A percentile compares a stretch with the other conserved stretches of the same genome.
phyloP scores from a whole-genome alignment of 331 rosid species.

The Telfairia occidentalis region DNA sequence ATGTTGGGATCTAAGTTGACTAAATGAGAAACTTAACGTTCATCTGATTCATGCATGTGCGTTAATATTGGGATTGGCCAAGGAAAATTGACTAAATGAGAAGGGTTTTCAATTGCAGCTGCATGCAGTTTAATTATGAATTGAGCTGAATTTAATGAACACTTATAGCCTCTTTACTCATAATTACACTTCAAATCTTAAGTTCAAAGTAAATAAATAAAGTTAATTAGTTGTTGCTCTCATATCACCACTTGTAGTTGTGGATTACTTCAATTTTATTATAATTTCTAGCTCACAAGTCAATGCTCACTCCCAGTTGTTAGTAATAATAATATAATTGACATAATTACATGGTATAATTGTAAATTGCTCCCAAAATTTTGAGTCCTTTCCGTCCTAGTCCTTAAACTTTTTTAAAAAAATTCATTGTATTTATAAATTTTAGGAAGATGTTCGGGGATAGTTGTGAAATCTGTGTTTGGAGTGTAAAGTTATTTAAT shows the following conservation, averaged over 20 bases:
- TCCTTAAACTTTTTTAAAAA: no score
- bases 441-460: no score
- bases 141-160: conserved; percentile 1
- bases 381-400: no score
- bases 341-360: not conserved
- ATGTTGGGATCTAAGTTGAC: no score
- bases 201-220: not conserved
- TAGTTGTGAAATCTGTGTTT: no score
- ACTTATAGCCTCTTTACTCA: not conserved
- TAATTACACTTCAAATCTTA: not conserved
- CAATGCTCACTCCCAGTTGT: not conserved
- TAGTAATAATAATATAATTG: not conserved
- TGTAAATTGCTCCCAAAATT: not conserved
- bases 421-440: no score
- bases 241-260: not conserved
- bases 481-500: no score
- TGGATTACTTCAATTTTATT: no score
- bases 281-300: not conserved
- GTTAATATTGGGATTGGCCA: not conserved
- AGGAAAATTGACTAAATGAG: not conserved
- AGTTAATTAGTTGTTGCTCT: not conserved
- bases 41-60: not conserved
- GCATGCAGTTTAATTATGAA: conserved; percentile 5
- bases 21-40: no score
- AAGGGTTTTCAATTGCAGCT: not conserved